Evolutionary conservation across 169 alveolate species (phyloP).

Genomic region (Theileria sp.): DNA sequence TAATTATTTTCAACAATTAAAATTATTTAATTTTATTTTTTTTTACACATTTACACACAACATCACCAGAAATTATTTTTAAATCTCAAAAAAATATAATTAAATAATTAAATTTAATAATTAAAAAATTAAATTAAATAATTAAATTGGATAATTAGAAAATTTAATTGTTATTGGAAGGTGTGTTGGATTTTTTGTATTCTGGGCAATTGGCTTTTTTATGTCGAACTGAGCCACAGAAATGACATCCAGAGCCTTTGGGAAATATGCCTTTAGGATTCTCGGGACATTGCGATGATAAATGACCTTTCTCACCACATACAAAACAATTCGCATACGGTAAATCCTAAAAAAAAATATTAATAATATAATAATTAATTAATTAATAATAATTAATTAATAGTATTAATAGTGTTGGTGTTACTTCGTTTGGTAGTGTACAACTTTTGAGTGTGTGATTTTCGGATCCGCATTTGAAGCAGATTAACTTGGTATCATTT

Average conservation of each 20-base stretch:
- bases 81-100: too few species aligned
- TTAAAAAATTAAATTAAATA: too few species aligned
- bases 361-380: not conserved
- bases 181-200: not conserved
- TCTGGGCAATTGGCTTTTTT: constrained; percentile 59
- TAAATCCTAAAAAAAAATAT: not conserved
- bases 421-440: not conserved
- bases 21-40: too few species aligned
- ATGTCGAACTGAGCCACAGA: constrained; percentile 71
- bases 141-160: too few species aligned
- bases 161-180: not conserved
- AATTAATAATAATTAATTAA: not conserved
- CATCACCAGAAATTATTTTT: too few species aligned
- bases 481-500: constrained; percentile 15
- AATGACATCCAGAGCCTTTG: constrained; percentile 69
- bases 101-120: too few species aligned
- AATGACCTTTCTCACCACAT: constrained; percentile 67
- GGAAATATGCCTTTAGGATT: constrained; percentile 69
- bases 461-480: constrained; percentile 72
- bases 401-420: too few species aligned
- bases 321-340: constrained; percentile 68
- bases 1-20: too few species aligned
- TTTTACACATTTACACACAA: too few species aligned
- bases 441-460: constrained; percentile 61
- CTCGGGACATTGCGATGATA: constrained; percentile 69